These are phyloP conservation scores for Pharnaceum exiguum DNA, from an alignment of 148 eudicot genomes.

Conservation along the genomic window DNA sequence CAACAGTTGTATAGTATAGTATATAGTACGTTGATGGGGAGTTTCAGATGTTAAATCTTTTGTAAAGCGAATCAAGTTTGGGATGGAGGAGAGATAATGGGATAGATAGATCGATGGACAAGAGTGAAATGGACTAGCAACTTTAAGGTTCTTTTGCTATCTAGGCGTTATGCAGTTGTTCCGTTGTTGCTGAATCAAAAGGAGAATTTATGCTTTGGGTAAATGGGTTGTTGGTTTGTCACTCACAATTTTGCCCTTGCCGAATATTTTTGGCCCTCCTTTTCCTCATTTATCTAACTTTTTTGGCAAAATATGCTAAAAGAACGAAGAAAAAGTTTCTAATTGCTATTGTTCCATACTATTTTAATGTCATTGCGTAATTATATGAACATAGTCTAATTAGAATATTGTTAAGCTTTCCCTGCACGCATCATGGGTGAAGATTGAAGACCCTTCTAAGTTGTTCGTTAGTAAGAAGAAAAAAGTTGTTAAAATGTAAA, in stretches of 20 bases:
- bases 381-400: not conserved
- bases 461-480: too few species aligned
- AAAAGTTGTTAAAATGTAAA: too few species aligned
- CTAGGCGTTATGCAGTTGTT: constrained; percentile 13
- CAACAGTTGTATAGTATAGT: too few species aligned
- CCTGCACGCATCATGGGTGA: not conserved
- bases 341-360: too few species aligned
- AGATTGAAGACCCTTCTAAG: too few species aligned
- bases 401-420: constrained; percentile 2
- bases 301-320: not conserved
- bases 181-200: not conserved
- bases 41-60: not conserved
- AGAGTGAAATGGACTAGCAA: constrained; percentile 9
- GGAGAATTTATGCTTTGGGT: not conserved
- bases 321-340: not conserved
- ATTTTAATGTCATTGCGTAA: not conserved
- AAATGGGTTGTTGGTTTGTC: too few species aligned
- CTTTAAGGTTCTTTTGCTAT: constrained; percentile 17
- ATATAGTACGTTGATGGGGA: not conserved
- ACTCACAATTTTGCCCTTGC: not conserved
- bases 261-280: not conserved
- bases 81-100: constrained; percentile 10
- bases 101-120: too few species aligned
- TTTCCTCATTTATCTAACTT: not conserved
- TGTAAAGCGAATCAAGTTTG: constrained; percentile 7